Conservation (phyloP, 192 early-diverging fungal species). For the Gamsiella multidivaricata region DNA sequence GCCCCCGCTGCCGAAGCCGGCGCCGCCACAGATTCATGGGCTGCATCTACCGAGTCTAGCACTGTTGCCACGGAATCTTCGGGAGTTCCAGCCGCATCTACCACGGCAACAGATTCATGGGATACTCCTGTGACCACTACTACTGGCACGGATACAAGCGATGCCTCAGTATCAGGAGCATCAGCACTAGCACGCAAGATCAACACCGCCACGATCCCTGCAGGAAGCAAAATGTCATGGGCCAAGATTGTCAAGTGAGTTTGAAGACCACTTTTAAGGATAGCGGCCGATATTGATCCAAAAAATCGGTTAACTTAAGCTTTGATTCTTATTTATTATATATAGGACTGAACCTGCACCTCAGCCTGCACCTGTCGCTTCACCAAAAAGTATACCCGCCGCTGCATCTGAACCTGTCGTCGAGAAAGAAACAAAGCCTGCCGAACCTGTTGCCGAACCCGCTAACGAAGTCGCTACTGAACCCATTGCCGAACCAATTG, state of each 20-base stretch:
- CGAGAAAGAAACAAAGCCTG: constrained; percentile 54
- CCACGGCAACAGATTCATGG: constrained; percentile 3
- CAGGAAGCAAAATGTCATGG: constrained; percentile 64
- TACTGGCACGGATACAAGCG: constrained; percentile 36
- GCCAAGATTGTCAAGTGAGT: constrained; percentile 73
- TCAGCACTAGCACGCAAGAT: constrained; percentile 32
- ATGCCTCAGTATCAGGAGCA: constrained; percentile 3
- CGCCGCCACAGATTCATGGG: constrained; percentile 10
- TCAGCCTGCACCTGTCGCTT: constrained; percentile 48
- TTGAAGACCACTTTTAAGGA: not conserved
- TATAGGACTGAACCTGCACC: constrained; percentile 60
- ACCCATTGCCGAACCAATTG: constrained; percentile 47
- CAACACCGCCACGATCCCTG: constrained; percentile 53
- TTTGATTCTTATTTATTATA: not conserved
- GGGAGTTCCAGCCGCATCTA: not conserved
- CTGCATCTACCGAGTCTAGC: not conserved
- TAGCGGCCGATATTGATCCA: too few species aligned
- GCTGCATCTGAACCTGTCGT: constrained; percentile 35
- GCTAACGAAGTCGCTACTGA: constrained; percentile 46
- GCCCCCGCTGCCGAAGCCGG: too few species aligned
- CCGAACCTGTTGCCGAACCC: constrained; percentile 41
- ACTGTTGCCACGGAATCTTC: not conserved
- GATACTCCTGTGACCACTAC: too few species aligned
- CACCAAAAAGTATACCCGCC: constrained; percentile 41
- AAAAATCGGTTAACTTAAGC: too few species aligned